A percentile compares a stretch with the other conserved stretches of the same genome.
Conservation (phyloP, 768 basidiomycete species). For the Termitomyces sp. region DNA sequence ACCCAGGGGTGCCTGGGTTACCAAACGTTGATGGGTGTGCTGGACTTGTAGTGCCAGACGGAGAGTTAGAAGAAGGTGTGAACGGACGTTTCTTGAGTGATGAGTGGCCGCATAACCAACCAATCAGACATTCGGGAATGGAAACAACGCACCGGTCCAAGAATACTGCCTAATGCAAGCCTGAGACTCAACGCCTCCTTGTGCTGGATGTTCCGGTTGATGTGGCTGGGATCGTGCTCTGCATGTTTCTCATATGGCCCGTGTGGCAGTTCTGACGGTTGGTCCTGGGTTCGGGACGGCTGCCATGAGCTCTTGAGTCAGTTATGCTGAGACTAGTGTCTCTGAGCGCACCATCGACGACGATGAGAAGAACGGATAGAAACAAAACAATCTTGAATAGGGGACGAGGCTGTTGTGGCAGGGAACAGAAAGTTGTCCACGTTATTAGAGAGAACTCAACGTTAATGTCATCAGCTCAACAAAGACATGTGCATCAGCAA, state of each 20-base stretch:
- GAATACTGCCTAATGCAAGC: slow-evolving; percentile 54
- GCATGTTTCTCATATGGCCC: slow-evolving; percentile 13
- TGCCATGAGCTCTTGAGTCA: slow-evolving; percentile 8
- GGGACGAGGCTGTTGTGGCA: not conserved
- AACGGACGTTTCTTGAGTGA: slow-evolving; percentile 44
- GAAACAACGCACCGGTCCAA: slow-evolving; percentile 44
- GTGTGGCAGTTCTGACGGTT: slow-evolving; percentile 22
- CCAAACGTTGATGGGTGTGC: slow-evolving; percentile 30
- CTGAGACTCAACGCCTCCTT: slow-evolving; percentile 47
- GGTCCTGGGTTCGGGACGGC: slow-evolving; percentile 30
- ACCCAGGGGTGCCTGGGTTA: slow-evolving; percentile 13
- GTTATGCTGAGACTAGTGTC: not conserved
- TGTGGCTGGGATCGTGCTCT: slow-evolving; percentile 19
- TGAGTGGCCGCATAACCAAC: slow-evolving; percentile 5
- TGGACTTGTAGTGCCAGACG: slow-evolving; percentile 48
- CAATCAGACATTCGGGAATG: slow-evolving; percentile 7
- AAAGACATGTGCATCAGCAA: slow-evolving; percentile 7
- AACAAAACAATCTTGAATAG: not conserved
- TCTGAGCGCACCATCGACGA: not conserved
- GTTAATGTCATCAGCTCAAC: slow-evolving; percentile 5
- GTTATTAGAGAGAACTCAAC: not conserved
- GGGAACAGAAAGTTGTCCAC: not conserved
- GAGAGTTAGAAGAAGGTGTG: slow-evolving; percentile 36
- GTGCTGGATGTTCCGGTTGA: slow-evolving; percentile 32
- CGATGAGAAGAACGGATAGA: not conserved